Evolutionary conservation across 192 early-diverging fungal species (phyloP).

Genomic region (Chytriomyces hyalinus): DNA sequence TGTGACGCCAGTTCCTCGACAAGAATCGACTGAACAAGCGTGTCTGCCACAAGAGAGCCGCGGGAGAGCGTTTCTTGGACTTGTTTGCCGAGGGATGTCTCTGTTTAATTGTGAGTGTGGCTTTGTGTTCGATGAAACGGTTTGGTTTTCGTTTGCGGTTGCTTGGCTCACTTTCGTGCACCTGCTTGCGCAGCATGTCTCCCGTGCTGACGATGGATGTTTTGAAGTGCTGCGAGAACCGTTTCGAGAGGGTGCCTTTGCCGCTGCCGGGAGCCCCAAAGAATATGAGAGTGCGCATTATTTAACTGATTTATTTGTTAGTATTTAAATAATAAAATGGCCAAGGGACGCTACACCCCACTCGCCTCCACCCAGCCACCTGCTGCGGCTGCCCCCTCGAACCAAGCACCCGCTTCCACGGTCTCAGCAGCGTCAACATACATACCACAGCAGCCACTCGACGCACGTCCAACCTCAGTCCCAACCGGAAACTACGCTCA

Average conservation of each 20-base stretch:
- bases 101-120: neutral
- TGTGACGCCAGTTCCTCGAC: slow-evolving; percentile 61
- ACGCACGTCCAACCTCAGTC: neutral
- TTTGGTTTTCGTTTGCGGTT: neutral
- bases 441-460: neutral
- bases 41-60: slow-evolving; percentile 73
- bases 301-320: neutral
- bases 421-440: too few relatives aligned
- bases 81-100: slow-evolving; percentile 60
- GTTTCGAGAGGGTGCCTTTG: slow-evolving; percentile 89
- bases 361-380: neutral
- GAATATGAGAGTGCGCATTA: slow-evolving; percentile 1
- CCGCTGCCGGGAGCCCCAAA: slow-evolving; percentile 48
- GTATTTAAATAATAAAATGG: too few relatives aligned
- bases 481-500: neutral
- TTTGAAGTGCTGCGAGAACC: slow-evolving; percentile 72
- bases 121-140: neutral
- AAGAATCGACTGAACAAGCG: slow-evolving; percentile 70
- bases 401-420: too few relatives aligned
- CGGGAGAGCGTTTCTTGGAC: slow-evolving; percentile 46
- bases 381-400: slow-evolving; percentile 1
- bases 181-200: slow-evolving; percentile 84
- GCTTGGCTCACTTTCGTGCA: slow-evolving; percentile 63
- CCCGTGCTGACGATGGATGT: slow-evolving; percentile 79
- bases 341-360: slow-evolving; percentile 21